Percentiles rank a stretch among this genome's conserved stretches.
Evolutionary conservation across 345 rosid genomes (phyloP).

Genomic region (Euphorbia peplus): DNA sequence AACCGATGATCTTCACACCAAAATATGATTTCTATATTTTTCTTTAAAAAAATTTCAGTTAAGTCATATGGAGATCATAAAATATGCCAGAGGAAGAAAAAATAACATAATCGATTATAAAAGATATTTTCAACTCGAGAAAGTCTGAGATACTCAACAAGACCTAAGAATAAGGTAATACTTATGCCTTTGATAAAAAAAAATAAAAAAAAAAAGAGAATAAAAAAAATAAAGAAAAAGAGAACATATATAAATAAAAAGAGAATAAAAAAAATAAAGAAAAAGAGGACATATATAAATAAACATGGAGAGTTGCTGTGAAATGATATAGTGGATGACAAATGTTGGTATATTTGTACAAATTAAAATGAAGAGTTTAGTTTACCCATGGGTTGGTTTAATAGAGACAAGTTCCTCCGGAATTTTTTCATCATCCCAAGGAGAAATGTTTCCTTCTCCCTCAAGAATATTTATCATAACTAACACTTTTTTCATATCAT

Average conservation of each 20-base stretch:
- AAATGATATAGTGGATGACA: background rate
- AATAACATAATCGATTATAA: background rate
- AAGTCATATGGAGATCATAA: background rate
- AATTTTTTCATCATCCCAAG: constrained; percentile 82
- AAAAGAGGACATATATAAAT: too few species aligned
- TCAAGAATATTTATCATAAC: constrained; percentile 56
- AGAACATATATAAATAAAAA: too few species aligned
- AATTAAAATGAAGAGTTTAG: constrained; percentile 1
- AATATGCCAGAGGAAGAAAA: background rate
- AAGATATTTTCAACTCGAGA: background rate
- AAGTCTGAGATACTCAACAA: background rate
- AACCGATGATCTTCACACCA: background rate
- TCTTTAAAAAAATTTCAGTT: background rate
- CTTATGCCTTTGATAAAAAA: too few species aligned
- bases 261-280: too few species aligned
- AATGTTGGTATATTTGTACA: background rate
- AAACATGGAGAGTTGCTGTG: background rate
- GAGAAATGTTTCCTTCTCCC: constrained; percentile 53
- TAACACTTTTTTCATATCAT: constrained; percentile 55
- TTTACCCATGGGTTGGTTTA: constrained; percentile 80
- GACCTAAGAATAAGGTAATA: background rate
- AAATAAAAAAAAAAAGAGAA: too few species aligned
- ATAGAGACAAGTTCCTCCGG: constrained; percentile 74
- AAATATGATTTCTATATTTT: background rate
- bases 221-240: too few species aligned